Base-by-base conservation (phyloP, 225 moss, liverwort and hornwort genomes). In the Rhytidiadelphus loreus region DNA sequence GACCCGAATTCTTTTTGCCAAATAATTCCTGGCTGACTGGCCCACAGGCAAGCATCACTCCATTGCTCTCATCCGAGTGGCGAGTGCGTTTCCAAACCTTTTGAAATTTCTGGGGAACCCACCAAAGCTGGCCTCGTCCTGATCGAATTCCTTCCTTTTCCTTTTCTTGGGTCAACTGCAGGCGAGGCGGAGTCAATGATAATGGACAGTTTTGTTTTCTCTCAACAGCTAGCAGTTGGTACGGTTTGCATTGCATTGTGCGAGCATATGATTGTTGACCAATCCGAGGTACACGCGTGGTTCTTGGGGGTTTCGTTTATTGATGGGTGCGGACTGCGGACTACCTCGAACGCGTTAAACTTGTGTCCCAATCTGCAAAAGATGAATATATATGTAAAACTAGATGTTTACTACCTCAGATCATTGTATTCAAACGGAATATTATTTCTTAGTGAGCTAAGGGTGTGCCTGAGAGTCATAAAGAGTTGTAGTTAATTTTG, bases 201-300 rank as follows among this genome's bases (percentile, higher is more conserved):
- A 60, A 69, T n/a, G 60, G 48, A 83, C 39, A 80, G 80, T 44
- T 60, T 71, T 12, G 46, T 16, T 87, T 81, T 30, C 39, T 69
- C 87, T 87, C 84, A 84, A 58, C 88, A 18, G n/a, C n/a, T n/a
- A n/a, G 77, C 86, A 86, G n/a, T 86, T 82, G 86, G 77, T 79
- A 39, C 39, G 79, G n/a, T 57, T 39, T 28, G 79, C 57, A 35
- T 62, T 1, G 37, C 77, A 15, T 77, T 25, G 29, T 57, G 85
- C 13, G 57, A 53, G 87, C 78, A 52, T 68, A 81, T 85, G 77
- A 85, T 85, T 71, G 64, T 69, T 63, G 23, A 76, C 48, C 30
- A 77, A 76, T 75, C 29, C 61, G 44, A 56, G 19, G 81, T 75
- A 81, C 81, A 39, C 60, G 76, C 46, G 57, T 69, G 24, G 30